Evolutionary conservation across 2,329 filamentous ascomycete genomes (phyloP), one percentile per base, ranked within the genome.

Genomic region (Ophiostoma pallidulum): DNA sequence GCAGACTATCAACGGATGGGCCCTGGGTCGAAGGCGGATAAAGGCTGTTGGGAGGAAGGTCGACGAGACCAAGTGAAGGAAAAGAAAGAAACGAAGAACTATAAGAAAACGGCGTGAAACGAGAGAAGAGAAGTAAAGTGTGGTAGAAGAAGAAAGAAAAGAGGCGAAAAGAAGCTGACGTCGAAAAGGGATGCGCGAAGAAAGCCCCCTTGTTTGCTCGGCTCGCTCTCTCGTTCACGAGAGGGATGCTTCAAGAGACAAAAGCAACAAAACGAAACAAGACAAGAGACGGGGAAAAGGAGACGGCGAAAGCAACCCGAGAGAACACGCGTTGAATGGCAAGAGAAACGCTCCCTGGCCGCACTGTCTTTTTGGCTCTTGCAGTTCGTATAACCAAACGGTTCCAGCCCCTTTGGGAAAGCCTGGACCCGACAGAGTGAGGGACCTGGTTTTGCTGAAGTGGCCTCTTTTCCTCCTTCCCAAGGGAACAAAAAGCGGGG

Each of bases 381-480:
- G n/a, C n/a, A n/a, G n/a, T n/a, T n/a, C n/a, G n/a, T n/a, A n/a
- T n/a, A n/a, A n/a, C n/a, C n/a, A n/a, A n/a, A n/a, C n/a, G n/a
- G n/a, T 28, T 16, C n/a, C 39, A 22, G 31, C 38, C 38, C 38
- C 38, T 28, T 28, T 28, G 12, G 38, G 38, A 8, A 16, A 18
- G n/a, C n/a, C 20, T 29, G 22, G 13, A 22, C 18, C 36, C 22
- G 10, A 13, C 13, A 18, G n/a, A n/a, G n/a, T n/a, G n/a, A n/a
- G n/a, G 16, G 36, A 28, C 37, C 31, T 36, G 38, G 20, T 43
- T 40, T 40, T 49, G 47, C 28, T 49, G 47, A 49, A 49, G 47
- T 49, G 47, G 47, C 47, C 47, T 49, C 41, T 49, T 48, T 33
- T 31, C 29, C 45, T 49, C 44, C 26, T 31, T 22, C 45, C 31